These are phyloP conservation scores for Prunus mume DNA, from an alignment of 306 rosid genomes.

Conservation along the genomic window DNA sequence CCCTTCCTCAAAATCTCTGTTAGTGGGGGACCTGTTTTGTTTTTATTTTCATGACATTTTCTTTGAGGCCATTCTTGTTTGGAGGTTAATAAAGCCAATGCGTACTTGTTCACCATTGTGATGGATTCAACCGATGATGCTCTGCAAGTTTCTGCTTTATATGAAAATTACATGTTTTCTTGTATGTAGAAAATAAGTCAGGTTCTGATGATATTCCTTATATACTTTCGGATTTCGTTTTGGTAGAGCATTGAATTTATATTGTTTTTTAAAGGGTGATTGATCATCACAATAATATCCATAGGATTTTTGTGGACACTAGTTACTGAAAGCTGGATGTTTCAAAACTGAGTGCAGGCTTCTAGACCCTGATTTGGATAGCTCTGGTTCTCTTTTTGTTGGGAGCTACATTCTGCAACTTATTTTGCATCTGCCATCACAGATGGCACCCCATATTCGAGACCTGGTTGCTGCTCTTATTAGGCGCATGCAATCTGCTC, in stretches of 20 bases:
- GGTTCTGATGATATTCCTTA: neutral
- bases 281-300: neutral
- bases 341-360: conserved; percentile 55
- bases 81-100: neutral
- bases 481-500: conserved; percentile 84
- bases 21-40: neutral
- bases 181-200: neutral
- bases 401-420: conserved; percentile 92
- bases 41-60: neutral
- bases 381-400: conserved; percentile 93
- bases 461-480: conserved; percentile 85
- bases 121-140: neutral
- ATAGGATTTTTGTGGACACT: conserved; percentile 1
- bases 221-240: neutral
- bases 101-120: neutral
- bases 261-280: too few species aligned
- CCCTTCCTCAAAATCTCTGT: neutral
- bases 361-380: conserved; percentile 78
- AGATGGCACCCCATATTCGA: conserved; percentile 75
- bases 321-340: conserved; percentile 25
- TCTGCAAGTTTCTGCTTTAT: neutral
- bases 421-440: conserved; percentile 80
- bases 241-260: neutral
- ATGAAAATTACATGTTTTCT: neutral
- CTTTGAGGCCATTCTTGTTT: neutral